Base-by-base conservation (phyloP, 2,329 filamentous ascomycete genomes). In the Phaeosphaeria sp. region DNA sequence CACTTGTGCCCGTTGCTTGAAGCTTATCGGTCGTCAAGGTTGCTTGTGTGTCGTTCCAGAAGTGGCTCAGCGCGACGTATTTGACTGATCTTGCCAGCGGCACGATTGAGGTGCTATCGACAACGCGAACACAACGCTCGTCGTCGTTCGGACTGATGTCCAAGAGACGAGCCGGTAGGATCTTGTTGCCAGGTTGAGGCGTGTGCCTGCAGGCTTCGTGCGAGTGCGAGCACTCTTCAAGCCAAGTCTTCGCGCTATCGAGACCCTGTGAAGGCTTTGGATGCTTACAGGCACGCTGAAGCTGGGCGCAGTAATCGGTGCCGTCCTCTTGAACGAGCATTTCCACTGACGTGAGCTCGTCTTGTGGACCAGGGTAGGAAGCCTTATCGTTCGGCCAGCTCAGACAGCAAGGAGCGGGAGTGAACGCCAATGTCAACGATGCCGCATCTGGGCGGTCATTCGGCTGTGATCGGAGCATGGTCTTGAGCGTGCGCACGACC, bases 351-450 rank as follows among this genome's bases (percentile, higher is more conserved):
- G 60, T 46, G 3, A 71, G 58, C 58, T 77, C 74, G 55, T 75
- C 72, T 22, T 58, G 50, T 3, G 73, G 73, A n/a, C 71, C 68
- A 30, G 74, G 74, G 60, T 70, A 76, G 6, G 62, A 57, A 7
- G 58, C 67, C 30, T 73, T 69, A 33, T 73, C 68, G 52, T 76
- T 76, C 3, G 74, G 65, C 74, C 74, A 77, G 57, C 63, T 68
- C 39, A 76, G 67, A 61, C 74, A 77, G 60, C 74, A 77, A 43
- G 72, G 67, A n/a, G 71, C 73, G 27, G 74, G 74, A 15, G 69
- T 72, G 52, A 76, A 77, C 41, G 67, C 62, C 60, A 72, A 60
- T 6, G 73, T 72, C 48, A 77, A 61, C 17, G 56, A 63, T 33
- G 69, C 62, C 30, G 73, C 74, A 43, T 69, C 65, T 27, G 74